Percentiles rank a stretch among this genome's conserved stretches.
Conservation (phyloP, 441 rosid species). For the Populus hybrid region DNA sequence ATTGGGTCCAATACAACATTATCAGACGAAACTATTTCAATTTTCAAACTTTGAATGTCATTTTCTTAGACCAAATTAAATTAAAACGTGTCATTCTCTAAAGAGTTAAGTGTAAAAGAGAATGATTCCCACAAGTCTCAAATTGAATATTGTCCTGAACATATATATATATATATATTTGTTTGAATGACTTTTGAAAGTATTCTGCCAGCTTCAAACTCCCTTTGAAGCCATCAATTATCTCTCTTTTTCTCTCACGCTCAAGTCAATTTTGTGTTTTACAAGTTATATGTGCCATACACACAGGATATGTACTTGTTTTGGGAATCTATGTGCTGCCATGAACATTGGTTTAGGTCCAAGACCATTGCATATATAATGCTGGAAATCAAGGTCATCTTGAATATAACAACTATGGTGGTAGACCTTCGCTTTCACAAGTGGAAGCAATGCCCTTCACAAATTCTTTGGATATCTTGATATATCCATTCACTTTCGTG, state of each 20-base stretch:
- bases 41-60: slow-evolving; percentile 9
- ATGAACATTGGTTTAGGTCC: neutral
- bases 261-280: neutral
- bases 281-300: neutral
- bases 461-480: too few species aligned
- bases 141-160: slow-evolving; percentile 18
- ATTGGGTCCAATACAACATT: neutral
- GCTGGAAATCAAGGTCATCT: neutral
- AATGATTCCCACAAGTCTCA: slow-evolving; percentile 26
- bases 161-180: neutral
- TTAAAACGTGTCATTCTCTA: slow-evolving; percentile 1
- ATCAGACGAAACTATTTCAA: neutral
- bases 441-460: neutral
- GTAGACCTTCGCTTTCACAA: neutral
- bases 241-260: neutral
- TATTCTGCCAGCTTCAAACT: neutral
- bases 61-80: slow-evolving; percentile 17
- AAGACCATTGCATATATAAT: neutral
- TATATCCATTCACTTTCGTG: too few species aligned
- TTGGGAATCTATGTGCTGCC: too few species aligned
- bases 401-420: neutral
- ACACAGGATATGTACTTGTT: too few species aligned
- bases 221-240: neutral
- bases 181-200: slow-evolving; percentile 2
- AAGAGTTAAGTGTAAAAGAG: neutral